Percentiles rank a stretch among this genome's conserved stretches.
Conservation (phyloP, 2,329 filamentous ascomycete genomes). For the Epichloe typhina region DNA sequence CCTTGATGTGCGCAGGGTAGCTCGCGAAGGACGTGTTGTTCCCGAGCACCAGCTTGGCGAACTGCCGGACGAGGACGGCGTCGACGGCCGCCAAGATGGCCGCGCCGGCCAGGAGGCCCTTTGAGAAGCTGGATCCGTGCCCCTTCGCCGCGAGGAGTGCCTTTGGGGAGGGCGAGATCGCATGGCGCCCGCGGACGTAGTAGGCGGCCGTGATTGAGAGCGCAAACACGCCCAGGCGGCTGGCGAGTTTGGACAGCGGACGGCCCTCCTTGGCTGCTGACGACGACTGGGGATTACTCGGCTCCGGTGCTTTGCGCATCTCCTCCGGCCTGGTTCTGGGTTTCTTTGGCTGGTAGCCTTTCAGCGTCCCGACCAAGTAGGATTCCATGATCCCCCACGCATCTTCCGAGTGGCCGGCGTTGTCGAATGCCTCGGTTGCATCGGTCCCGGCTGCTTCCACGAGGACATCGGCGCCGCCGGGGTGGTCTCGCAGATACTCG, state of each 20-base stretch:
- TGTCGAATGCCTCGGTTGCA: constrained; percentile 68
- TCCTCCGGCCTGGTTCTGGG: constrained; percentile 1
- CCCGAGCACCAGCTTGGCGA: neutral
- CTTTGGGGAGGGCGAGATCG: no score
- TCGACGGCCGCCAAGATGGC: constrained; percentile 19
- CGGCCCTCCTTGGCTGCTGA: neutral
- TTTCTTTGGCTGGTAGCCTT: constrained; percentile 13
- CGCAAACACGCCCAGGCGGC: neutral
- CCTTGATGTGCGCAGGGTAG: constrained; percentile 26
- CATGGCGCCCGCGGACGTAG: neutral
- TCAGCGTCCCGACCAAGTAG: constrained; percentile 25
- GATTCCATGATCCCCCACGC: constrained; percentile 29
- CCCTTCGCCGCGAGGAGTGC: no score
- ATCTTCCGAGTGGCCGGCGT: constrained; percentile 67
- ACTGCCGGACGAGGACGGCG: constrained; percentile 13
- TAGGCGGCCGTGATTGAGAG: neutral
- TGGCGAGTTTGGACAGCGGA: neutral
- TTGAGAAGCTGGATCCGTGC: neutral
- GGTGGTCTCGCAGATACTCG: constrained; percentile 45
- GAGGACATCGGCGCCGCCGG: constrained; percentile 65
- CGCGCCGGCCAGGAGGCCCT: constrained; percentile 18
- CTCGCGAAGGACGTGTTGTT: constrained; percentile 15
- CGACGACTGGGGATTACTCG: neutral
- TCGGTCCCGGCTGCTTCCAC: constrained; percentile 68
- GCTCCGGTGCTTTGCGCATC: neutral